These are phyloP conservation scores for Cercospora sesami DNA, from an alignment of 2,329 filamentous ascomycete species.

Conservation along the genomic window DNA sequence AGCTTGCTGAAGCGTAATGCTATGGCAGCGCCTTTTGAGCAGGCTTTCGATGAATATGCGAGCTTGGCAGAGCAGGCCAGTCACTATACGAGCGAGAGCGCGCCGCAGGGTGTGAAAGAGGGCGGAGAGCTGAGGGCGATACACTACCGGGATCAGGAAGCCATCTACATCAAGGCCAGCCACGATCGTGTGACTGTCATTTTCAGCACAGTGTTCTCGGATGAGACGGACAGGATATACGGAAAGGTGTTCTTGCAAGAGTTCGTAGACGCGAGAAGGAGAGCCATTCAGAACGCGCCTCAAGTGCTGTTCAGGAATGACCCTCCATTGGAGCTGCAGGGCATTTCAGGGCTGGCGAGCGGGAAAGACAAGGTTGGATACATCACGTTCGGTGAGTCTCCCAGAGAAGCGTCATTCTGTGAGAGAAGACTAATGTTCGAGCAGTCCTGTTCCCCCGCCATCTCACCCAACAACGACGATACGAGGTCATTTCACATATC, in stretches of 20 bases:
- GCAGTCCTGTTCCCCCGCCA: slow-evolving; percentile 93
- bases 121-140: slow-evolving; percentile 93
- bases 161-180: slow-evolving; percentile 97
- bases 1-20: slow-evolving; percentile 94
- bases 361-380: slow-evolving; percentile 89
- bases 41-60: slow-evolving; percentile 91
- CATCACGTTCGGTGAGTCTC: slow-evolving; percentile 82
- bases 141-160: slow-evolving; percentile 97
- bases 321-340: slow-evolving; percentile 85
- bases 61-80: slow-evolving; percentile 82
- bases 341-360: slow-evolving; percentile 76
- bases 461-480: slow-evolving; percentile 82
- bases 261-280: slow-evolving; percentile 91
- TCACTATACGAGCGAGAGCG: slow-evolving; percentile 89
- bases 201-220: slow-evolving; percentile 96
- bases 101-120: slow-evolving; percentile 84
- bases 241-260: slow-evolving; percentile 98
- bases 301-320: slow-evolving; percentile 97
- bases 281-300: slow-evolving; percentile 96
- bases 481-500: slow-evolving; percentile 96
- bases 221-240: slow-evolving; percentile 96
- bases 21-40: slow-evolving; percentile 98
- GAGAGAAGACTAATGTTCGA: slow-evolving; percentile 10
- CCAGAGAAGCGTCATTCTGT: accelerated
- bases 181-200: slow-evolving; percentile 98